Evolutionary conservation across 1,139 yeast species (phyloP).

Genomic region (Barnettozyma hawaiiensis): DNA sequence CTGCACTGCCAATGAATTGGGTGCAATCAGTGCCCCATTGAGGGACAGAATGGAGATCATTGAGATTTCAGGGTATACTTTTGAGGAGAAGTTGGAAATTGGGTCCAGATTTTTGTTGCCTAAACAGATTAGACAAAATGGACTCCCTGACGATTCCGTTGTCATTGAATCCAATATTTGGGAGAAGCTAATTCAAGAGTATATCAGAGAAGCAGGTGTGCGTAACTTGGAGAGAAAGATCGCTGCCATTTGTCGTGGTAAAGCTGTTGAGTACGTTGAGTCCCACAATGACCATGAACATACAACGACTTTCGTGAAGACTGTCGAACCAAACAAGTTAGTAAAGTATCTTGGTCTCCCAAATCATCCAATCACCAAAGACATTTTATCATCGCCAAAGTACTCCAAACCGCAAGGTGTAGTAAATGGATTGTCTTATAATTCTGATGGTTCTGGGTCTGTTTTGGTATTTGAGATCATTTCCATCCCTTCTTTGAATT

Average conservation of each 20-base stretch:
- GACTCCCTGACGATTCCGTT: constrained; percentile 45
- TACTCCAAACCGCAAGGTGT: constrained; percentile 54
- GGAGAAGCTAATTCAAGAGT: constrained; percentile 57
- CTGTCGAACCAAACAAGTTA: constrained; percentile 24
- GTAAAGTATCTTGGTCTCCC: constrained; percentile 52
- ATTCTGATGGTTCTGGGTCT: constrained; percentile 85
- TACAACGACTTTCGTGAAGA: constrained; percentile 2
- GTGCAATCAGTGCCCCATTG: constrained; percentile 70
- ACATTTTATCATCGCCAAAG: constrained; percentile 25
- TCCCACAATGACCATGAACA: background rate
- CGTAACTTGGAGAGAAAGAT: constrained; percentile 69
- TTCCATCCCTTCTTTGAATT: constrained; percentile 42
- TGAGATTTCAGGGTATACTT: constrained; percentile 75
- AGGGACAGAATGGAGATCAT: constrained; percentile 85
- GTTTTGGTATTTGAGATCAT: constrained; percentile 77
- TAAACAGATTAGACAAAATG: constrained; percentile 70
- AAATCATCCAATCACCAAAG: constrained; percentile 31
- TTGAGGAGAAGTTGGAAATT: constrained; percentile 70
- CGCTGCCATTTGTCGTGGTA: constrained; percentile 70
- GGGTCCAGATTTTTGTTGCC: constrained; percentile 70
- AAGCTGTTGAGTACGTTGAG: constrained; percentile 72
- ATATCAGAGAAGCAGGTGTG: constrained; percentile 87
- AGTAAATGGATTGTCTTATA: constrained; percentile 88
- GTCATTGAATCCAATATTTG: constrained; percentile 44
- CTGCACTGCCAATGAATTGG: constrained; percentile 86